A percentile compares a stretch with the other conserved stretches of the same genome.
Evolutionary conservation across 2,329 filamentous ascomycete genomes (phyloP).

Genomic region (Fusarium pseudonygamai): DNA sequence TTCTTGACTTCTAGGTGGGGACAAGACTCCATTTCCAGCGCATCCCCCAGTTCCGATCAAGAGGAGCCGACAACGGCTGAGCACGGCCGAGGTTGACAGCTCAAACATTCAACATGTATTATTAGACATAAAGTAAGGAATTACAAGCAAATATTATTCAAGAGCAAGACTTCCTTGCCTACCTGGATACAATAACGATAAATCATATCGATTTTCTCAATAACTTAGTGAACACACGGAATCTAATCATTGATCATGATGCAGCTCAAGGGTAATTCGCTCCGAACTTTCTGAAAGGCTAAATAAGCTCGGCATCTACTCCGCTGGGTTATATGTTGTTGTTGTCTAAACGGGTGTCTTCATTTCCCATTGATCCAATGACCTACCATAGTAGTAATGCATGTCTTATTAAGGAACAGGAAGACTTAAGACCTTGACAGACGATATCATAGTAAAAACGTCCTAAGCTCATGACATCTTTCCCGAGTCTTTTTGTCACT

Average conservation of each 20-base stretch:
- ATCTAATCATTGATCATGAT: not conserved
- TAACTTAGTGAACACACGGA: not conserved
- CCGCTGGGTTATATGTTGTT: slow-evolving; percentile 1
- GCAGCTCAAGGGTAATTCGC: not conserved
- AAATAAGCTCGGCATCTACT: not conserved
- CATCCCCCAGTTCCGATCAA: slow-evolving; percentile 13
- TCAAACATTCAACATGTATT: not conserved
- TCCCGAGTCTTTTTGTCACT: not conserved
- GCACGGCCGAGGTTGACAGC: slow-evolving; percentile 30
- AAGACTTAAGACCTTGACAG: not conserved
- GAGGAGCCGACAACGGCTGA: slow-evolving; percentile 32
- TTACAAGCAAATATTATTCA: not conserved
- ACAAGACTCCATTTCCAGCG: slow-evolving; percentile 20
- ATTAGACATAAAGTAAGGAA: not conserved
- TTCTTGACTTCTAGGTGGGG: slow-evolving; percentile 29
- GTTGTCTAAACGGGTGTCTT: slow-evolving; percentile 16
- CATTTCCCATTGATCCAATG: slow-evolving; percentile 37
- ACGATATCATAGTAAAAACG: not conserved
- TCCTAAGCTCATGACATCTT: not conserved
- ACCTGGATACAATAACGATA: not conserved
- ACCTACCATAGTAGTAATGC: not conserved
- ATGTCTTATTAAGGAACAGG: not conserved
- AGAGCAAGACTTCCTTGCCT: not conserved
- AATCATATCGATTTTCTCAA: not conserved
- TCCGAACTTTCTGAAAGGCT: not conserved